Base-by-base conservation (phyloP, 805 yeast genomes). In the Saturnispora besseyi region DNA sequence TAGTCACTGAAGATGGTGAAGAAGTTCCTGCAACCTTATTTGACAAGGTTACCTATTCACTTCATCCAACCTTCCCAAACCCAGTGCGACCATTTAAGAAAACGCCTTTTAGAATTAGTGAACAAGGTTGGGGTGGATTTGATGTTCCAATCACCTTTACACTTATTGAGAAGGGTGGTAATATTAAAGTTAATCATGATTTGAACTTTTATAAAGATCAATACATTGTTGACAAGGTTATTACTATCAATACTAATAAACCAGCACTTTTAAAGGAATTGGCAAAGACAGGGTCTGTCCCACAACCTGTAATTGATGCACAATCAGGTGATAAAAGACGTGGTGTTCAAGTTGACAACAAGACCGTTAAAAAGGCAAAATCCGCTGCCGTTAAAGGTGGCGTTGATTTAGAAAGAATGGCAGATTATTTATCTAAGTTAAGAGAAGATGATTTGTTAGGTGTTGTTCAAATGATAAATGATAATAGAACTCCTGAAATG, bases 81-180 rank as follows among this genome's bases (percentile, higher is more conserved):
- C 98, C 98, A 10, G 82, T 78, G 55, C 78, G 97, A 64, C 74
- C 84, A 11, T 65, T 88, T 62, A 87, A 85, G 61, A 82, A 82
- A 61, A 78, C 85, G 9, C 99, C 99, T 10, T 91, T 90, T 69
- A 77, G 70, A 62, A 84, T 91, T 51, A 86, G 81, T 61, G 99
- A 91, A 66, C 83, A 87, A 70, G 99, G 99, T 46, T 91, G 99
- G 98, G 99, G 98, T 65, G 98, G 91, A 57, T 91, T 91, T 61
- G 96, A 90, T 62, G 76, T 93, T 63, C 86, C 86, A 36, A 82
- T 93, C 53, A 75, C 85, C 32, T 72, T 90, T 41, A 84, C 84
- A 53, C 70, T 86, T 42, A 75, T 83, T 18, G 98, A 95, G 53
- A 86, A 84, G 62, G 85, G 83, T 49, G 98, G 98, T 45, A 97